Conservation (phyloP, 352 stramenopile species). For the Pythium pectinolyticum region DNA sequence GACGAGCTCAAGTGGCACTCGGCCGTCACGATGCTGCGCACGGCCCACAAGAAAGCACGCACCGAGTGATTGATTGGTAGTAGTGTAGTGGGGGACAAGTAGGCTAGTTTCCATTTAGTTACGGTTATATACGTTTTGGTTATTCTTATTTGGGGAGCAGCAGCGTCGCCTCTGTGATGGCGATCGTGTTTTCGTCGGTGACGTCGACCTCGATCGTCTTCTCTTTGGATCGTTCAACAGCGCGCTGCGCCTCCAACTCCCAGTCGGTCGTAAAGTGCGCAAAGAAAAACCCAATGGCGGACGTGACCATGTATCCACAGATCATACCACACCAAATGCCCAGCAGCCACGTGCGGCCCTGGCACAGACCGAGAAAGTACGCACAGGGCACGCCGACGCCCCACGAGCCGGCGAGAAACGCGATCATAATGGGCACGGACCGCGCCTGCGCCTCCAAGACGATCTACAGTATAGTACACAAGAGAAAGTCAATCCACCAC, state of each 20-base stretch:
- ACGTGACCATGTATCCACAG: slow-evolving; percentile 74
- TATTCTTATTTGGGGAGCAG: slow-evolving; percentile 15
- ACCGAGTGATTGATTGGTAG: not conserved
- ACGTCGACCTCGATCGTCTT: not conserved
- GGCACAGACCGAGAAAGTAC: slow-evolving; percentile 64
- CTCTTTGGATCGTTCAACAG: slow-evolving; percentile 45
- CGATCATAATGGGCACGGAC: slow-evolving; percentile 51
- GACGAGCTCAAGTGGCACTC: slow-evolving; percentile 32
- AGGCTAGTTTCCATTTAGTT: too few relatives aligned
- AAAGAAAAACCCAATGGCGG: slow-evolving; percentile 57
- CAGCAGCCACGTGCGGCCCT: slow-evolving; percentile 39
- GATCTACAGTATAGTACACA: slow-evolving; percentile 41
- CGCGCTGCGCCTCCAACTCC: slow-evolving; percentile 46
- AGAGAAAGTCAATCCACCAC: not conserved
- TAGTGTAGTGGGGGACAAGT: not conserved
- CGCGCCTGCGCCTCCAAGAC: slow-evolving; percentile 67
- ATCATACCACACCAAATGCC: slow-evolving; percentile 75
- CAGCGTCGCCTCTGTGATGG: too few relatives aligned
- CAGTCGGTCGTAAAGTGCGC: slow-evolving; percentile 67
- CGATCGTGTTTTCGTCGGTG: slow-evolving; percentile 4
- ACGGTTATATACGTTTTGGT: slow-evolving; percentile 1
- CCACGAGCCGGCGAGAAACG: slow-evolving; percentile 69
- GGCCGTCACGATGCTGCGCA: slow-evolving; percentile 24
- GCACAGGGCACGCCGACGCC: slow-evolving; percentile 63
- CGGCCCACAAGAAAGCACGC: slow-evolving; percentile 25